These are phyloP conservation scores for Gracilaria gracilis DNA, from an alignment of 23 red algal species.

Conservation along the genomic window DNA sequence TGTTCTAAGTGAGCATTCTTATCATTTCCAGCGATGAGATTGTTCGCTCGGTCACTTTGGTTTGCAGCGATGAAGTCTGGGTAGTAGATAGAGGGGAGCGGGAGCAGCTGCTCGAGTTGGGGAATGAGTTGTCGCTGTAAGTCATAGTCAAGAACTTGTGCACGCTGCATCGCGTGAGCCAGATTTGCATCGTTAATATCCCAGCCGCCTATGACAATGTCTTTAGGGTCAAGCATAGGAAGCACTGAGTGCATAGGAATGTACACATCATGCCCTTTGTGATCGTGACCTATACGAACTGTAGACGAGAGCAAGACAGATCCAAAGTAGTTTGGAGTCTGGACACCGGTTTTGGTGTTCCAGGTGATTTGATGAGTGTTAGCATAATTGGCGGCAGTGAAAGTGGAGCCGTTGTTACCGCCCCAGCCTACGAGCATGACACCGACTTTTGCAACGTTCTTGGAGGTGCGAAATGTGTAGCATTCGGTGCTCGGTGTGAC, in stretches of 20 bases:
- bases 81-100: slow-evolving; percentile 91
- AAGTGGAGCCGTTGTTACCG: slow-evolving; percentile 98
- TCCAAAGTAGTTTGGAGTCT: slow-evolving; percentile 86
- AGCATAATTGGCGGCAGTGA: slow-evolving; percentile 83
- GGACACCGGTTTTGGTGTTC: slow-evolving; percentile 89
- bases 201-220: slow-evolving; percentile 95
- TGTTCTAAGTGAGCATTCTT: slow-evolving; percentile 87
- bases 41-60: slow-evolving; percentile 91
- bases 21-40: slow-evolving; percentile 82
- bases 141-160: slow-evolving; percentile 94
- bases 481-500: slow-evolving; percentile 1
- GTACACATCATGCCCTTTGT: slow-evolving; percentile 84
- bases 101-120: slow-evolving; percentile 68
- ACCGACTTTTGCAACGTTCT: slow-evolving; percentile 80
- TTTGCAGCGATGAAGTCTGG: slow-evolving; percentile 97
- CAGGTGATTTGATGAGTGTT: slow-evolving; percentile 89
- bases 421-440: slow-evolving; percentile 97
- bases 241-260: slow-evolving; percentile 85
- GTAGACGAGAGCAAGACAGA: slow-evolving; percentile 93
- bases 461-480: slow-evolving; percentile 86
- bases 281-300: slow-evolving; percentile 72
- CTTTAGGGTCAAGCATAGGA: slow-evolving; percentile 94
- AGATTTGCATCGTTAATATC: slow-evolving; percentile 94
- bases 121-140: slow-evolving; percentile 87
- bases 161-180: slow-evolving; percentile 84